A percentile compares a stretch with the other conserved stretches of the same genome.
Evolutionary conservation across 1,284 basidiomycete species (phyloP).

Genomic region (Phellopilus nigrolimitatus): DNA sequence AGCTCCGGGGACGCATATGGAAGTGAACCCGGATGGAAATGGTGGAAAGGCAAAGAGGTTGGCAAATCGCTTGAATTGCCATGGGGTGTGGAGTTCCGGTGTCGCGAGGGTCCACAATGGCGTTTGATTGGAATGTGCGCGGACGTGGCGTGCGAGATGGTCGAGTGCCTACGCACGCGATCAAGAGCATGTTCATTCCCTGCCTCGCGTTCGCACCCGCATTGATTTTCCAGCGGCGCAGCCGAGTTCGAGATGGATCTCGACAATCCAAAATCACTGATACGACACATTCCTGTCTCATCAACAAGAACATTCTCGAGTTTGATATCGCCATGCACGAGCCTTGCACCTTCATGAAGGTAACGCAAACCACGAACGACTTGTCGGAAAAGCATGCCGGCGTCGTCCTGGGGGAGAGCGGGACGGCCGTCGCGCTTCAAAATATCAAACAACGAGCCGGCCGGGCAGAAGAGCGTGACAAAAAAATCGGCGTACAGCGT

Average conservation of each 20-base stretch:
- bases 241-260: constrained; percentile 49
- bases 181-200: constrained; percentile 27
- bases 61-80: constrained; percentile 31
- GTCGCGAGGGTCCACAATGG: constrained; percentile 37
- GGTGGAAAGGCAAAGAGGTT: constrained; percentile 29
- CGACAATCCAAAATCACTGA: constrained; percentile 83
- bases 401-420: constrained; percentile 68
- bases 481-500: constrained; percentile 74
- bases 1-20: constrained; percentile 87
- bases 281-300: constrained; percentile 74
- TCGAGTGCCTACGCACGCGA: constrained; percentile 25
- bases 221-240: constrained; percentile 20
- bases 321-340: constrained; percentile 92
- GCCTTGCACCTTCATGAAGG: constrained; percentile 73
- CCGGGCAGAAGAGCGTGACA: constrained; percentile 79
- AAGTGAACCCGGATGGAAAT: constrained; percentile 78
- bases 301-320: constrained; percentile 95
- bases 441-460: constrained; percentile 83
- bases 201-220: constrained; percentile 23
- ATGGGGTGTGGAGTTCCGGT: constrained; percentile 56
- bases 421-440: constrained; percentile 67
- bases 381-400: constrained; percentile 86
- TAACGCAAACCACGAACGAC: constrained; percentile 84
- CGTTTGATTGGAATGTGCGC: constrained; percentile 34
- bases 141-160: constrained; percentile 25